Percentiles rank a stretch among this genome's conserved stretches.
Evolutionary conservation across 495 filamentous ascomycete species (phyloP).

Genomic region (Alectoria sarmentosa): DNA sequence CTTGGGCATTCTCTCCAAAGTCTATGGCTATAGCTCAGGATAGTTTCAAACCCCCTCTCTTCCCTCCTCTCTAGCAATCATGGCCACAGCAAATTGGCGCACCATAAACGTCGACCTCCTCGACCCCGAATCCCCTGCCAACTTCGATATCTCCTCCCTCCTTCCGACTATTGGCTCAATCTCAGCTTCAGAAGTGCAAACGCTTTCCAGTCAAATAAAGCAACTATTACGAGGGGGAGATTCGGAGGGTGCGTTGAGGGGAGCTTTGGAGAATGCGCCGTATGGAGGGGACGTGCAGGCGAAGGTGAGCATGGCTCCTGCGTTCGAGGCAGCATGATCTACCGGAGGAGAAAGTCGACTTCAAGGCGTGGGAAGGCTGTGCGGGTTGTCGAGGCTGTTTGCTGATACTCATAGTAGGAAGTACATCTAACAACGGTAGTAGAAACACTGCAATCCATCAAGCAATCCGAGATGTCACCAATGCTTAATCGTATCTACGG

Average conservation of each 20-base stretch:
- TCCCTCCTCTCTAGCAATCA: conserved; percentile 27
- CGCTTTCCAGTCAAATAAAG: conserved; percentile 66
- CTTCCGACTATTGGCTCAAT: conserved; percentile 61
- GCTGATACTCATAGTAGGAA: conserved; percentile 43
- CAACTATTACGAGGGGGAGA: conserved; percentile 82
- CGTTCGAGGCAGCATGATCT: not conserved
- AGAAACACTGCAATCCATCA: conserved; percentile 85
- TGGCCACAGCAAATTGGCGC: conserved; percentile 68
- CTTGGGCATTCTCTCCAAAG: not conserved
- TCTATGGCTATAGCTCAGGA: not conserved
- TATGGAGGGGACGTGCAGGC: conserved; percentile 64
- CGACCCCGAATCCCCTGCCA: conserved; percentile 76
- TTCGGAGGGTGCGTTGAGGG: conserved; percentile 71
- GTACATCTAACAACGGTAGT: conserved; percentile 72
- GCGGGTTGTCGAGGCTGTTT: not conserved
- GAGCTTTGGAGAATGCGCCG: conserved; percentile 68
- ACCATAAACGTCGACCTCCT: conserved; percentile 90
- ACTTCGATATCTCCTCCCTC: conserved; percentile 78
- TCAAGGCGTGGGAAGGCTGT: too few species aligned
- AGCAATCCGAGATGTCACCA: conserved; percentile 82
- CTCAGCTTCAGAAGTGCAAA: conserved; percentile 63
- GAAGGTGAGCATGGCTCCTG: conserved; percentile 45
- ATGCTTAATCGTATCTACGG: conserved; percentile 70
- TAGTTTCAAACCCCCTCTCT: not conserved
- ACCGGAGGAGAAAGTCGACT: too few species aligned